phyloP scores from a whole-genome alignment of 306 rosid species.

The Canavalia ensiformis region DNA sequence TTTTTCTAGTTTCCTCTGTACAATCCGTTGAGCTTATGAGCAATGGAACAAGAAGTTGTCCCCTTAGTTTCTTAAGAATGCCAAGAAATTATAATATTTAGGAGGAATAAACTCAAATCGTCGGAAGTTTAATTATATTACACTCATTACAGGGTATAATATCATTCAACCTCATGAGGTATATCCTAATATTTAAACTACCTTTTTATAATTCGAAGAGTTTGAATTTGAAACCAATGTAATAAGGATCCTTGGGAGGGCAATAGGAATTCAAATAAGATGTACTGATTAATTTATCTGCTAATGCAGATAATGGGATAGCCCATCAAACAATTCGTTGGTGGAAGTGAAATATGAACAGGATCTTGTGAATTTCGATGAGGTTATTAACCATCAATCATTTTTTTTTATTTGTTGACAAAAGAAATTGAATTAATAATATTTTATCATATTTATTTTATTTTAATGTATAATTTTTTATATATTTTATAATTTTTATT shows the following conservation, averaged over 20 bases:
- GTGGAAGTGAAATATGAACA: neutral
- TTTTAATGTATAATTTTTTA: too few species aligned
- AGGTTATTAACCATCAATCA: neutral
- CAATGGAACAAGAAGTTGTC: too few species aligned
- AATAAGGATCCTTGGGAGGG: too few species aligned
- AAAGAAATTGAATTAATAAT: neutral
- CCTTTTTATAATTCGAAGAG: too few species aligned
- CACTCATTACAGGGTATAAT: neutral
- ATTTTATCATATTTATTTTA: too few species aligned
- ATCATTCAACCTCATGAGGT: too few species aligned
- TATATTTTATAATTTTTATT: too few species aligned
- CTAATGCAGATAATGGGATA: neutral
- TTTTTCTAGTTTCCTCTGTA: neutral
- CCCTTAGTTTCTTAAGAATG: neutral
- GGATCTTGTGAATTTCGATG: constrained; percentile 4
- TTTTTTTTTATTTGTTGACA: constrained; percentile 23
- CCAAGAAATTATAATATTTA: neutral
- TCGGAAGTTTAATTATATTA: neutral
- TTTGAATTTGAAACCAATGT: too few species aligned
- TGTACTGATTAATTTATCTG: neutral
- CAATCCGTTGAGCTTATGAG: too few species aligned
- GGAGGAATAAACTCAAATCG: neutral
- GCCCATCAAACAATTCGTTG: neutral
- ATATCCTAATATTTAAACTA: too few species aligned
- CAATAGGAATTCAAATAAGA: neutral